phyloP scores from a whole-genome alignment of 306 rosid species.

The Parietaria judaica region DNA sequence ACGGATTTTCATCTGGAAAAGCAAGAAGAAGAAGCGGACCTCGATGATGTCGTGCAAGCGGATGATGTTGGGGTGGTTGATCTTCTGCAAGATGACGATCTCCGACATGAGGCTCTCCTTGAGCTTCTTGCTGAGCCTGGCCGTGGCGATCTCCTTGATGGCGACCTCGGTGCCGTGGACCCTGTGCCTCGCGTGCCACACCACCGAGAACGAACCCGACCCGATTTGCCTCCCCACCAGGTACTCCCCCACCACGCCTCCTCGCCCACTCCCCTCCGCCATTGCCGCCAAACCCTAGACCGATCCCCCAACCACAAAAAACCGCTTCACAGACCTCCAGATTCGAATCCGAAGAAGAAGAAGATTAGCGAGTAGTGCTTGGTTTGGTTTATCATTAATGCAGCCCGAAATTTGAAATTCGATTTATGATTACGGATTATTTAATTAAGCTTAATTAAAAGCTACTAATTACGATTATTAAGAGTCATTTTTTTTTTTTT shows the following conservation, averaged over 20 bases:
- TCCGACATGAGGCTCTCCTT: slow-evolving; percentile 91
- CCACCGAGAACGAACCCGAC: slow-evolving; percentile 94
- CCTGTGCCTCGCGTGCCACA: slow-evolving; percentile 85
- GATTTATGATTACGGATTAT: too few species aligned
- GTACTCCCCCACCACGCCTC: slow-evolving; percentile 67
- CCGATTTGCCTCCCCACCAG: slow-evolving; percentile 75
- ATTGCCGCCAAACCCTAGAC: slow-evolving; percentile 40
- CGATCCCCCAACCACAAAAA: slow-evolving; percentile 16
- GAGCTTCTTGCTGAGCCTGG: slow-evolving; percentile 73
- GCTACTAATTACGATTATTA: too few species aligned
- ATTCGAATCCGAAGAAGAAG: slow-evolving; percentile 2
- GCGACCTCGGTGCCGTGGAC: slow-evolving; percentile 96
- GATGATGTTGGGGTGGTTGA: slow-evolving; percentile 85
- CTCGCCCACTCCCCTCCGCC: slow-evolving; percentile 59
- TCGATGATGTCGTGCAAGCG: slow-evolving; percentile 75
- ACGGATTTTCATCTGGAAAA: slow-evolving; percentile 7
- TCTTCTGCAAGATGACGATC: slow-evolving; percentile 71
- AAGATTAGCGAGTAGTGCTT: too few species aligned
- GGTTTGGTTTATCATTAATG: too few species aligned
- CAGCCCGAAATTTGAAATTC: too few species aligned
- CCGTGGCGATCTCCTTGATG: slow-evolving; percentile 80
- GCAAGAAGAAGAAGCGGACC: slow-evolving; percentile 27
- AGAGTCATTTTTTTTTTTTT: too few species aligned
- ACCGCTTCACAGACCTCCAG: slow-evolving; percentile 8
- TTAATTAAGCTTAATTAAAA: too few species aligned